phyloP scores from a whole-genome alignment of 495 filamentous ascomycete species.

The Podospora comata region DNA sequence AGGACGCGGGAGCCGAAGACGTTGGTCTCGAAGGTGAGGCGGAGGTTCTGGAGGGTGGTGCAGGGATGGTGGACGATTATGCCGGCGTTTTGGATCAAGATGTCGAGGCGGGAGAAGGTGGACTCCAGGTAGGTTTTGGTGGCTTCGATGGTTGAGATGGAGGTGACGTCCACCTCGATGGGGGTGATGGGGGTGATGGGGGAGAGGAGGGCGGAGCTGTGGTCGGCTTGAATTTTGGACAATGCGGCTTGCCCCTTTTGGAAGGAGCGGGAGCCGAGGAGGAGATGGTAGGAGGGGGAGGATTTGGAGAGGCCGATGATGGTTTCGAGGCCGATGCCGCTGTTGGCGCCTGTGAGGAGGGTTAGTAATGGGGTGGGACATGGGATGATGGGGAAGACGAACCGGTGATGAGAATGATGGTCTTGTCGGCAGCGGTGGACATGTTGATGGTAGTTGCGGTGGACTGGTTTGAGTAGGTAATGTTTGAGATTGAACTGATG shows the following conservation, averaged over 20 bases:
- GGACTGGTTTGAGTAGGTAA: background rate
- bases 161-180: slow-evolving; percentile 48
- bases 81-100: slow-evolving; percentile 51
- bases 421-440: slow-evolving; percentile 22
- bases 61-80: slow-evolving; percentile 24
- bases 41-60: slow-evolving; percentile 28
- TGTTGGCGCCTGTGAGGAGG: slow-evolving; percentile 38
- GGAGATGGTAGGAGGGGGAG: slow-evolving; percentile 40
- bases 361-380: background rate
- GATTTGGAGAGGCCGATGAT: slow-evolving; percentile 42
- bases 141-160: slow-evolving; percentile 40
- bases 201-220: slow-evolving; percentile 25
- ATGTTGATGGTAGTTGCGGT: background rate
- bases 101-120: slow-evolving; percentile 43
- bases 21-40: slow-evolving; percentile 50
- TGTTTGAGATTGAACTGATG: too few species aligned
- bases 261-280: slow-evolving; percentile 43
- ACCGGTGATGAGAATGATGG: slow-evolving; percentile 39
- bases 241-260: slow-evolving; percentile 45
- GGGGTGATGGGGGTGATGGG: slow-evolving; percentile 34
- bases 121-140: slow-evolving; percentile 33
- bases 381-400: slow-evolving; percentile 3
- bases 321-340: slow-evolving; percentile 50
- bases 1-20: slow-evolving; percentile 44
- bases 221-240: slow-evolving; percentile 30